Percentiles rank a stretch among this genome's conserved stretches.
Evolutionary conservation across 2,329 filamentous ascomycete species (phyloP).

Genomic region (Dactylellina cionopaga): DNA sequence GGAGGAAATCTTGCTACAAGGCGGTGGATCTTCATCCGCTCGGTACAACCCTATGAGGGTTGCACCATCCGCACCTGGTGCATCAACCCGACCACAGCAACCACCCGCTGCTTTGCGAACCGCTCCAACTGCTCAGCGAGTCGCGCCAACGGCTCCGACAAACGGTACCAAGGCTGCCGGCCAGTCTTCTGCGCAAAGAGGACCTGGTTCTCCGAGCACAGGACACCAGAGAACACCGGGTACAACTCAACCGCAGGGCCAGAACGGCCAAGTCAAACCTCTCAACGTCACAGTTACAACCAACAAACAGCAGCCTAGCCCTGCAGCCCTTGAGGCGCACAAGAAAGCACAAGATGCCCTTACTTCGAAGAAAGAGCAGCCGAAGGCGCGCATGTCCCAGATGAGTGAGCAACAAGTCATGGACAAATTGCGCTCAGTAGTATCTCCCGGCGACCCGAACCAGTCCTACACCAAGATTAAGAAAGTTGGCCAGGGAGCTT

Average conservation of each 20-base stretch:
- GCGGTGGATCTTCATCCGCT: slow-evolving; percentile 66
- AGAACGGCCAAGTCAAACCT: slow-evolving; percentile 71
- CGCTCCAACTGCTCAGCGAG: slow-evolving; percentile 74
- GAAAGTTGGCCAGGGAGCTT: slow-evolving; percentile 98
- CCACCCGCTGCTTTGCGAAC: slow-evolving; percentile 65
- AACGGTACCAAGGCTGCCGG: slow-evolving; percentile 51
- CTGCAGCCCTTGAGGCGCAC: slow-evolving; percentile 34
- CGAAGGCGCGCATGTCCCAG: slow-evolving; percentile 83
- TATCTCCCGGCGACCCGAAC: slow-evolving; percentile 93
- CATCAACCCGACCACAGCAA: slow-evolving; percentile 67
- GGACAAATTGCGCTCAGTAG: slow-evolving; percentile 91
- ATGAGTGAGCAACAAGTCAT: slow-evolving; percentile 98
- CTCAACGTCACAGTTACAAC: slow-evolving; percentile 78
- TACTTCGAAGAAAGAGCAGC: slow-evolving; percentile 90
- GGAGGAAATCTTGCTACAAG: slow-evolving; percentile 73
- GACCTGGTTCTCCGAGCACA: slow-evolving; percentile 55
- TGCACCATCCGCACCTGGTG: slow-evolving; percentile 78
- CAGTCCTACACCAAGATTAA: slow-evolving; percentile 98
- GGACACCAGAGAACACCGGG: slow-evolving; percentile 58
- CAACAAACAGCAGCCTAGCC: slow-evolving; percentile 71
- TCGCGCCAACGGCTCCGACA: slow-evolving; percentile 78
- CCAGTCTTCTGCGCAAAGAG: slow-evolving; percentile 49
- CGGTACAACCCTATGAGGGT: slow-evolving; percentile 87
- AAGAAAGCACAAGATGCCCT: slow-evolving; percentile 91
- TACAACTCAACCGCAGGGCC: slow-evolving; percentile 56